Evolutionary conservation across 345 rosid species (phyloP).

Genomic region (Kernera saxatilis): DNA sequence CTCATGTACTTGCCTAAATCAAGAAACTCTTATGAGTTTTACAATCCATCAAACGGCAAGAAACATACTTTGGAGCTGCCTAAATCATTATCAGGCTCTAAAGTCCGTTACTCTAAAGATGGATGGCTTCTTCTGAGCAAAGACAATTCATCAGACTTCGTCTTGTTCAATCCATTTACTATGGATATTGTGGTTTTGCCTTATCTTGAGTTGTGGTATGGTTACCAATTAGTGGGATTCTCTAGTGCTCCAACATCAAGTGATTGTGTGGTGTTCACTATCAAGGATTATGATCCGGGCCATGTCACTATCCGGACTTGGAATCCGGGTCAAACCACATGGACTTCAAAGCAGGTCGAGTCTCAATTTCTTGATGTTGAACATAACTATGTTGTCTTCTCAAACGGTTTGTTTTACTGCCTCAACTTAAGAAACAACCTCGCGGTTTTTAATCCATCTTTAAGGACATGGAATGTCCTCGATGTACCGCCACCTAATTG

Average conservation of each 20-base stretch:
- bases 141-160: conserved; percentile 40
- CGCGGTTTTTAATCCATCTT: conserved; percentile 20
- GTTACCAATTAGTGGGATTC: conserved; percentile 59
- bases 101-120: conserved; percentile 62
- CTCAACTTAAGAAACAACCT: neutral
- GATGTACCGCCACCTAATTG: neutral
- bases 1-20: conserved; percentile 54
- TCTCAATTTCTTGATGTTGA: conserved; percentile 18
- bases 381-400: conserved; percentile 21
- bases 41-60: conserved; percentile 48
- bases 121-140: conserved; percentile 66
- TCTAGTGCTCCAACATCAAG: conserved; percentile 58
- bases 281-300: conserved; percentile 49
- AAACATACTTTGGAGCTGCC: conserved; percentile 49
- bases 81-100: conserved; percentile 44
- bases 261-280: conserved; percentile 52
- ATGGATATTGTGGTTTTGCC: conserved; percentile 48
- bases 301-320: conserved; percentile 61
- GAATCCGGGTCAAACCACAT: conserved; percentile 42
- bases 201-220: conserved; percentile 2
- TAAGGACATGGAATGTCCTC: conserved; percentile 8
- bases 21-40: conserved; percentile 48
- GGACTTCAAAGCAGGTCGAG: conserved; percentile 38
- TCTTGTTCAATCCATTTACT: conserved; percentile 69
- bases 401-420: conserved; percentile 21